Percentiles rank a stretch among this genome's conserved stretches.
These are phyloP conservation scores for Pascua guehoae DNA, from an alignment of 1,284 basidiomycete genomes.

Conservation along the genomic window DNA sequence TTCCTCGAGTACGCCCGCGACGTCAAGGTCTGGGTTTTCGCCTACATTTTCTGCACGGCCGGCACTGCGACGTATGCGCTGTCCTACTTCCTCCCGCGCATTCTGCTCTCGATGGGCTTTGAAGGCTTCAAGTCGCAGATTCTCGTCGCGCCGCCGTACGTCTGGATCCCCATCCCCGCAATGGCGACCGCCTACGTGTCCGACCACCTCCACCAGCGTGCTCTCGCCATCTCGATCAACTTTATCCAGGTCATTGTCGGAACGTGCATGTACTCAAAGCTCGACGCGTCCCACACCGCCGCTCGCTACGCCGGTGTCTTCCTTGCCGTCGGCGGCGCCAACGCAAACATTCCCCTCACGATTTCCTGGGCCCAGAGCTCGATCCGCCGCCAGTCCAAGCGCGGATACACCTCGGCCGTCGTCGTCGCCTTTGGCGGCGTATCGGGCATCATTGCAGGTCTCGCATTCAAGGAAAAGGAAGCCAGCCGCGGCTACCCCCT, in stretches of 20 bases:
- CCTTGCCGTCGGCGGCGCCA: constrained; percentile 45
- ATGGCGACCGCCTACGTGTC: constrained; percentile 41
- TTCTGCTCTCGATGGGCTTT: constrained; percentile 49
- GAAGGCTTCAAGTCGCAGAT: constrained; percentile 32
- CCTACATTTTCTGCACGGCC: constrained; percentile 39
- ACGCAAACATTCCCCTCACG: constrained; percentile 38
- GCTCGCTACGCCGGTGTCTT: constrained; percentile 38
- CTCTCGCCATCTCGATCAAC: constrained; percentile 12
- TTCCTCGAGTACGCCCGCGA: constrained; percentile 42
- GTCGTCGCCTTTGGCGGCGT: constrained; percentile 49
- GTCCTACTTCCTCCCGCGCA: constrained; percentile 50
- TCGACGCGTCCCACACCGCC: background rate
- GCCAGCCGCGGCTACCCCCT: constrained; percentile 25
- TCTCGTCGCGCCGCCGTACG: constrained; percentile 49
- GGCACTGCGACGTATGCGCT: constrained; percentile 19
- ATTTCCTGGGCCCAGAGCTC: constrained; percentile 47
- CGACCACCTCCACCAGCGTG: constrained; percentile 26
- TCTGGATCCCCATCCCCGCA: constrained; percentile 41
- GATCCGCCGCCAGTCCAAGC: constrained; percentile 49
- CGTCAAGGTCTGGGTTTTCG: constrained; percentile 51
- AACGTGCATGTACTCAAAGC: constrained; percentile 16
- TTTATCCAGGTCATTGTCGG: constrained; percentile 9
- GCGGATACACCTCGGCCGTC: constrained; percentile 42
- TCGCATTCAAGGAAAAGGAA: constrained; percentile 31
- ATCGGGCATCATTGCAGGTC: constrained; percentile 50